These are phyloP conservation scores for Venturia carpophila DNA, from an alignment of 2,329 filamentous ascomycete species.

Conservation along the genomic window DNA sequence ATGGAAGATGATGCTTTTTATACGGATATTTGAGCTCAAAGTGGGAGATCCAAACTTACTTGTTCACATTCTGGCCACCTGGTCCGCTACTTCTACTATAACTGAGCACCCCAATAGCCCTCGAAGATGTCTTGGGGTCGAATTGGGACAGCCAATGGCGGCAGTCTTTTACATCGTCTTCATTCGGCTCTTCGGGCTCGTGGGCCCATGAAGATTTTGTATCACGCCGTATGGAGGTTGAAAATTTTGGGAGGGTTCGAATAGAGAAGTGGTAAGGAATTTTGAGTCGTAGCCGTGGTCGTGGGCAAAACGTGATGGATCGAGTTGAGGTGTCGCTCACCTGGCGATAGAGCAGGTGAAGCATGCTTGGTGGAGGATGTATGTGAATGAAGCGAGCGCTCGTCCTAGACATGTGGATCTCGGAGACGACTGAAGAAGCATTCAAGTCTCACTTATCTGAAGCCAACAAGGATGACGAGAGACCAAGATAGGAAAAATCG, in stretches of 20 bases:
- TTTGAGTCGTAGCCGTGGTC: background rate
- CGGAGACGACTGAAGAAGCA: too few relatives aligned
- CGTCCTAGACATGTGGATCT: background rate
- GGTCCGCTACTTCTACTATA: slow-evolving; percentile 59
- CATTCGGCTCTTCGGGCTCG: background rate
- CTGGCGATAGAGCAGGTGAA: background rate
- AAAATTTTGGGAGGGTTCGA: background rate
- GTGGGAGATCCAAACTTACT: slow-evolving; percentile 38
- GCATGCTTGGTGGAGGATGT: background rate
- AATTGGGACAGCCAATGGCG: slow-evolving; percentile 51
- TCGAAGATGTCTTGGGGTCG: slow-evolving; percentile 47
- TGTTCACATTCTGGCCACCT: slow-evolving; percentile 62
- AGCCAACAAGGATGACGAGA: too few relatives aligned
- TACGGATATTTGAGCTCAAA: background rate
- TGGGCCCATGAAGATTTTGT: background rate
- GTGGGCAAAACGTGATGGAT: background rate
- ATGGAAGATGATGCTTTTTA: background rate
- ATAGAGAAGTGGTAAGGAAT: background rate
- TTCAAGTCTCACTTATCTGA: too few relatives aligned
- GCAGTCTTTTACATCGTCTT: slow-evolving; percentile 31
- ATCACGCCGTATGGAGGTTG: background rate
- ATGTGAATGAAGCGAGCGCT: background rate
- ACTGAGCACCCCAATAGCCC: slow-evolving; percentile 48
- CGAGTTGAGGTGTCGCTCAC: background rate
- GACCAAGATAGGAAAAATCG: too few relatives aligned